Evolutionary conservation across 345 rosid species (phyloP), one percentile per base, ranked within the genome.

Genomic region (Noccaea bulbosa): DNA sequence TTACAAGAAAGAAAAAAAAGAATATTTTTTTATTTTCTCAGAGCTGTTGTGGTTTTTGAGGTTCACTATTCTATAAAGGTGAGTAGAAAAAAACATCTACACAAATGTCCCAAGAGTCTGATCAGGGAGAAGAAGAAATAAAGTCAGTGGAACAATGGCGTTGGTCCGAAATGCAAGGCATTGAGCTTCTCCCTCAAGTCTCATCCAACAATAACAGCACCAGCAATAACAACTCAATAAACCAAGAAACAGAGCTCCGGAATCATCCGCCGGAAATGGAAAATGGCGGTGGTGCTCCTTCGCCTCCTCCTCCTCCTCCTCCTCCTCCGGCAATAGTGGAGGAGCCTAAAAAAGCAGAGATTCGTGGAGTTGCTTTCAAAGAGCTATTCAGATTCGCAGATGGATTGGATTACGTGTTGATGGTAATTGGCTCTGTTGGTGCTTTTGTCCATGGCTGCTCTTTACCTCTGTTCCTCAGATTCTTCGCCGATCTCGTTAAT

Each of bases 81-180:
- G 78, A 76, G 71, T 63, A 50, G 22, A 16, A 70, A 76, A 71
- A 76, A 71, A 71, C 82, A 77, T 66, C 32, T 67, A 71, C 73
- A 78, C 90, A 83, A 87, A 93, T 93, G 97, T 88, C 93, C 80
- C 89, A 80, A 84, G 89, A 87, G 71, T 74, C 84, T 67, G 58
- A 59, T 65, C 73, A 71, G 70, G 53, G 51, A 39, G 67, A 84
- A 75, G 54, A 69, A 49, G 67, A 83, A 46, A 84, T 82, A 84
- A 83, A 85, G 79, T 75, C 83, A 82, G 79, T 77, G 58, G 96
- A 94, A 83, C 87, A 85, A 73, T 94, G 97, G 99, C 88, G 85
- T 80, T 94, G 97, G 95, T 86, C 95, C 27, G 96, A 91, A 86
- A 88, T 94, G 93, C 96, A 91, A 88, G 97, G 97, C 39, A 93